A percentile compares a stretch with the other conserved stretches of the same genome.
Evolutionary conservation across 139 green algal genomes (phyloP).

Genomic region (Yamagishiella unicocca): DNA sequence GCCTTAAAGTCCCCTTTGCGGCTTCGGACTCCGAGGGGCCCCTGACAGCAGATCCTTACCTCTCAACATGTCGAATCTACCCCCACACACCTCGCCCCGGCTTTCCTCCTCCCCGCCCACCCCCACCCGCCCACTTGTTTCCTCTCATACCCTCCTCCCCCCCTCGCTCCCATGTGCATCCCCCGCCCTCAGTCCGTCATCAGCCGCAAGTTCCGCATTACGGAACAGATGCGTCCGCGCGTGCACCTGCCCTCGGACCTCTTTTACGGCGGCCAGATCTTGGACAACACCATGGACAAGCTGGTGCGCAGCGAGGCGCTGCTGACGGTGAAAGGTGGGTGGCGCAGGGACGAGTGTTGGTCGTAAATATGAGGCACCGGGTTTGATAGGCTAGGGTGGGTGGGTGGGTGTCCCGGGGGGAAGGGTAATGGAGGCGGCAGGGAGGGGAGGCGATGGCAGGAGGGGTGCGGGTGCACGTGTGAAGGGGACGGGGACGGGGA

Average conservation of each 20-base stretch:
- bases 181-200: conserved; percentile 14
- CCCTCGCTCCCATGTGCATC: neutral
- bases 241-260: conserved; percentile 42
- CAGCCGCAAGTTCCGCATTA: conserved; percentile 29
- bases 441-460: too few relatives aligned
- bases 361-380: neutral
- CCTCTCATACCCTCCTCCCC: neutral
- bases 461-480: too few relatives aligned
- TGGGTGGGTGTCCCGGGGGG: too few relatives aligned
- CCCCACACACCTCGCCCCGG: too few relatives aligned
- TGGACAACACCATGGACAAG: conserved; percentile 52
- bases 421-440: too few relatives aligned
- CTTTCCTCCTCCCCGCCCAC: neutral
- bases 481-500: too few relatives aligned
- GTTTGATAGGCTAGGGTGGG: too few relatives aligned
- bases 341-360: neutral
- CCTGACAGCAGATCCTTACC: too few relatives aligned
- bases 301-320: conserved; percentile 14
- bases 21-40: too few relatives aligned
- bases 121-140: too few relatives aligned
- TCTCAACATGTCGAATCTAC: too few relatives aligned
- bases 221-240: conserved; percentile 21
- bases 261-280: conserved; percentile 52
- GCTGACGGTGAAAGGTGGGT: conserved; percentile 33
- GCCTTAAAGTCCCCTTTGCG: too few relatives aligned